A percentile compares a stretch with the other conserved stretches of the same genome.
phyloP scores from a whole-genome alignment of 2,329 filamentous ascomycete species.

The Knufia petricola region DNA sequence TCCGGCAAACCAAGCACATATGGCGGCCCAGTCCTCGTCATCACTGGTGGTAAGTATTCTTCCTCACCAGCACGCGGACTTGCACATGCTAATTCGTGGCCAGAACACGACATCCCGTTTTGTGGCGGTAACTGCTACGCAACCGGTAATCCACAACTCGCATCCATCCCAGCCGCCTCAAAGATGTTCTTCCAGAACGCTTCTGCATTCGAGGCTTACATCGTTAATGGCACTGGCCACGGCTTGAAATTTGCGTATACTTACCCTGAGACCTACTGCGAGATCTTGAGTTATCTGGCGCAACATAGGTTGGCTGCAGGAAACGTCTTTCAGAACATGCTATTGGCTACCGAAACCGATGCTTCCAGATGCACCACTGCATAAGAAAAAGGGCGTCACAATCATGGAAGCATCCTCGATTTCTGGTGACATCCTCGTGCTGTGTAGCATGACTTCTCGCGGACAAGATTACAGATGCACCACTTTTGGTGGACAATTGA shows the following conservation, averaged over 20 bases:
- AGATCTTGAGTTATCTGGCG: conserved; percentile 7
- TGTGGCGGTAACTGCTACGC: conserved; percentile 52
- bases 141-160: conserved; percentile 31
- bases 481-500: too few relatives aligned
- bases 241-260: conserved; percentile 42
- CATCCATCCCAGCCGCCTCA: conserved; percentile 39
- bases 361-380: too few relatives aligned
- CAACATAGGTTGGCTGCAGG: conserved; percentile 1
- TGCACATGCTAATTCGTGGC: too few relatives aligned
- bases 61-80: neutral
- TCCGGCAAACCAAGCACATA: conserved; percentile 29
- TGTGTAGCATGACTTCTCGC: too few relatives aligned
- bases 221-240: conserved; percentile 46
- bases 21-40: conserved; percentile 47
- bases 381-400: too few relatives aligned
- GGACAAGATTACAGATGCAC: too few relatives aligned
- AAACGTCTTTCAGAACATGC: too few relatives aligned
- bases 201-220: conserved; percentile 42
- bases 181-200: conserved; percentile 37
- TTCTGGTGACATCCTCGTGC: too few relatives aligned
- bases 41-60: conserved; percentile 39
- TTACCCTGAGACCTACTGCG: conserved; percentile 30
- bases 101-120: conserved; percentile 43
- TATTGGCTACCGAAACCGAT: too few relatives aligned
- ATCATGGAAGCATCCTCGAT: too few relatives aligned